Percentiles rank a stretch among this genome's conserved stretches.
These are phyloP conservation scores for Brassica rapa DNA, from an alignment of 345 rosid species.

Conservation along the genomic window DNA sequence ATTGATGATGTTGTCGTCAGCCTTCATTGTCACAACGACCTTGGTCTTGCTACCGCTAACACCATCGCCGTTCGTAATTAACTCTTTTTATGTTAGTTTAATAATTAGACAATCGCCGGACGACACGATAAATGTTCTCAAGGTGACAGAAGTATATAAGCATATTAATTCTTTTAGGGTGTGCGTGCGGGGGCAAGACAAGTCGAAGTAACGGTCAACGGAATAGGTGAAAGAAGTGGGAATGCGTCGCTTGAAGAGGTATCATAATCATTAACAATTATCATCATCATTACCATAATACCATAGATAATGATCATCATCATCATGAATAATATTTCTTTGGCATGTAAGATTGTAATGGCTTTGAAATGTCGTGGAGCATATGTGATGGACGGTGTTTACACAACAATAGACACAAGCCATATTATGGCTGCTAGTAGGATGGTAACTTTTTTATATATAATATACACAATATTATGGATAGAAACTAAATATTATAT, in stretches of 20 bases:
- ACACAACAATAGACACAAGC: conserved; percentile 62
- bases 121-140: neutral
- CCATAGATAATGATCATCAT: neutral
- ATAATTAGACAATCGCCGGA: neutral
- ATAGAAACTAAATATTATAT: neutral
- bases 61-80: conserved; percentile 51
- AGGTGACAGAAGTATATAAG: neutral
- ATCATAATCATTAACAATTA: too few species aligned
- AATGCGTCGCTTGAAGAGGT: conserved; percentile 98
- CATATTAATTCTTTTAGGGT: conserved; percentile 50
- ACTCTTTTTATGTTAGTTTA: neutral
- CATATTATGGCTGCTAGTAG: conserved; percentile 83
- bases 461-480: neutral
- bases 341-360: conserved; percentile 69
- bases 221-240: conserved; percentile 84
- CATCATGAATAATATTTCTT: neutral
- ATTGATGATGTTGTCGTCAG: conserved; percentile 71
- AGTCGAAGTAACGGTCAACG: too few species aligned
- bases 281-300: neutral
- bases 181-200: conserved; percentile 56
- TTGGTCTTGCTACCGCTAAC: conserved; percentile 54
- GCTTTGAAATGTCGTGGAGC: conserved; percentile 81
- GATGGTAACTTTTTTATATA: conserved; percentile 53
- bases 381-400: conserved; percentile 64
- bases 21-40: conserved; percentile 94